Evolutionary conservation across 768 basidiomycete species (phyloP).

Genomic region (Collybia sp.): DNA sequence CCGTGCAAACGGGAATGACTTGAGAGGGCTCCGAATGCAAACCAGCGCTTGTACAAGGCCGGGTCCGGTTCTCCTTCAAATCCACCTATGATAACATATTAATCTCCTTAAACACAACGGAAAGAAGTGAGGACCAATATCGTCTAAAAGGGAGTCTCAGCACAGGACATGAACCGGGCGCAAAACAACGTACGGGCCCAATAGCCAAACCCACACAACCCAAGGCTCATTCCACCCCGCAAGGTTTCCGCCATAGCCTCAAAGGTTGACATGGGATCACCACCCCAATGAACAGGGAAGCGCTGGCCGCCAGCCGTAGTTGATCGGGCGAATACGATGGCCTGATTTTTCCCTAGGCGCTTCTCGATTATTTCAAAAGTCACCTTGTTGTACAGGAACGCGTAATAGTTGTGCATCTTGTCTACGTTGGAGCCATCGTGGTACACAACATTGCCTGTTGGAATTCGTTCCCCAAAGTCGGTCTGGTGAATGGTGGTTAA

Average conservation of each 20-base stretch:
- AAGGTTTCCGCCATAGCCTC: slow-evolving; percentile 47
- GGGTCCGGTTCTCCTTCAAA: slow-evolving; percentile 32
- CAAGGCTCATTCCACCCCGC: slow-evolving; percentile 37
- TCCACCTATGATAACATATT: slow-evolving; percentile 9
- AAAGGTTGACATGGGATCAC: slow-evolving; percentile 41
- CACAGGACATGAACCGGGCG: not conserved
- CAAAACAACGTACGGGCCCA: slow-evolving; percentile 25
- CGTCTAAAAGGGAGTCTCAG: slow-evolving; percentile 17
- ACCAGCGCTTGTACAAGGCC: slow-evolving; percentile 40
- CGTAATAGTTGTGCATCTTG: slow-evolving; percentile 19
- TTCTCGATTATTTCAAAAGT: slow-evolving; percentile 35
- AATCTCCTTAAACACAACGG: not conserved
- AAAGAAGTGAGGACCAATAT: slow-evolving; percentile 28
- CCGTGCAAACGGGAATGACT: slow-evolving; percentile 44
- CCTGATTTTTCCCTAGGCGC: slow-evolving; percentile 30
- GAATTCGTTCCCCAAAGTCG: slow-evolving; percentile 28
- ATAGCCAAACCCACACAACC: slow-evolving; percentile 38
- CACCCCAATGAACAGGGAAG: slow-evolving; percentile 36
- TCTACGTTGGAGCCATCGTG: slow-evolving; percentile 18
- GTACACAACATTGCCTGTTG: slow-evolving; percentile 33
- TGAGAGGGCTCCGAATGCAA: slow-evolving; percentile 32
- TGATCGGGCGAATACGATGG: slow-evolving; percentile 41
- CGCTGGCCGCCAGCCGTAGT: slow-evolving; percentile 42
- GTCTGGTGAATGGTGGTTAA: slow-evolving; percentile 21
- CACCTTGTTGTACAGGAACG: slow-evolving; percentile 31